A percentile compares a stretch with the other conserved stretches of the same genome.
phyloP scores from a whole-genome alignment of 768 basidiomycete species.

The Phaffia tasmanica region DNA sequence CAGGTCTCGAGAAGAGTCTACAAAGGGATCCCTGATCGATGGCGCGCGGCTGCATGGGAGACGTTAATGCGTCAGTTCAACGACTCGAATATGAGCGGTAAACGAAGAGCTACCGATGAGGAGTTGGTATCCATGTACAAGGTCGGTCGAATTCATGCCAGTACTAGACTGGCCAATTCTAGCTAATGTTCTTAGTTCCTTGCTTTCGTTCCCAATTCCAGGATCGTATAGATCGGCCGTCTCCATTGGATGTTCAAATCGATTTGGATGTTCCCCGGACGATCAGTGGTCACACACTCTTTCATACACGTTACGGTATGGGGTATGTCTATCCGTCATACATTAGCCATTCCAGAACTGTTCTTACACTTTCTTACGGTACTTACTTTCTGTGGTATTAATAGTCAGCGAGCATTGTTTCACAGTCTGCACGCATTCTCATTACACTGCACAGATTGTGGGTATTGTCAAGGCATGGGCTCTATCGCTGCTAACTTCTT shows the following conservation, averaged over 20 bases:
- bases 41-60: conserved; percentile 88
- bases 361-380: not conserved
- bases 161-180: not conserved
- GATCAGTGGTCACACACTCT: conserved; percentile 86
- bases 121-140: conserved; percentile 38
- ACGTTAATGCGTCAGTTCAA: conserved; percentile 48
- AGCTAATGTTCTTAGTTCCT: not conserved
- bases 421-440: conserved; percentile 90
- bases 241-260: conserved; percentile 87
- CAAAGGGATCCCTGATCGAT: conserved; percentile 94
- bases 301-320: conserved; percentile 86
- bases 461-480: conserved; percentile 99
- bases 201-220: conserved; percentile 29
- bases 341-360: conserved; percentile 7
- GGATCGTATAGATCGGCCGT: conserved; percentile 63
- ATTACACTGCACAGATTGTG: conserved; percentile 68
- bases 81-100: conserved; percentile 27
- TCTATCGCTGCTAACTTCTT: conserved; percentile 89
- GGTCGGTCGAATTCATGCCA: conserved; percentile 26
- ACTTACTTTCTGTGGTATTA: not conserved
- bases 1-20: conserved; percentile 56
- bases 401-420: conserved; percentile 84
- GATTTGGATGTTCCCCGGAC: conserved; percentile 96
- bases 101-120: conserved; percentile 33
- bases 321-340: conserved; percentile 51